These are phyloP conservation scores for Vicia faba DNA, from an alignment of 306 rosid genomes.

Conservation along the genomic window DNA sequence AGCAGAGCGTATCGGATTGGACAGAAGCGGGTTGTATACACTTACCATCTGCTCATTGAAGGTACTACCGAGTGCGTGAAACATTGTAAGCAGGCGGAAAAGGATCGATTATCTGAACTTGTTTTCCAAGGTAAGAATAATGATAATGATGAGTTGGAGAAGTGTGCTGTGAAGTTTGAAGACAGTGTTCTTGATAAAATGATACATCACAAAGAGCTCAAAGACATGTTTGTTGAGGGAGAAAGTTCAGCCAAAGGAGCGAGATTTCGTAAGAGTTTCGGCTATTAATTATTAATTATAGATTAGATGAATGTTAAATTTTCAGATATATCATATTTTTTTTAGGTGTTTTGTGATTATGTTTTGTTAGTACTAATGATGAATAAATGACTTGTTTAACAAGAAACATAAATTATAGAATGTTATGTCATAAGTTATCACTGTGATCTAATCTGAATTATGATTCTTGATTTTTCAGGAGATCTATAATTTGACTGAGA, in stretches of 20 bases:
- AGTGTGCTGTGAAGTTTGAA: background rate
- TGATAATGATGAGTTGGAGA: slow-evolving; percentile 14
- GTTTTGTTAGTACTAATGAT: too few relatives aligned
- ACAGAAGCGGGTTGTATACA: slow-evolving; percentile 39
- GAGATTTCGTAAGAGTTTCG: slow-evolving; percentile 5
- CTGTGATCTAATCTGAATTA: background rate
- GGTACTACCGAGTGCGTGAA: slow-evolving; percentile 35
- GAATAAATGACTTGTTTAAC: too few relatives aligned
- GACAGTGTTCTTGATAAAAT: slow-evolving; percentile 39
- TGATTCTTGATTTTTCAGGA: background rate
- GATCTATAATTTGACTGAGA: background rate
- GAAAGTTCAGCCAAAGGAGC: slow-evolving; percentile 19
- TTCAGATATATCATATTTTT: background rate
- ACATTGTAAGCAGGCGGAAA: slow-evolving; percentile 36
- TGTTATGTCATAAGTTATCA: background rate
- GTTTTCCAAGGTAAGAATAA: slow-evolving; percentile 29
- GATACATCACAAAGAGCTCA: slow-evolving; percentile 37
- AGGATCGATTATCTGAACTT: slow-evolving; percentile 18
- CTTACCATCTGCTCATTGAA: slow-evolving; percentile 42
- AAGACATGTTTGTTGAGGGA: slow-evolving; percentile 35
- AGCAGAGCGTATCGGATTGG: slow-evolving; percentile 47
- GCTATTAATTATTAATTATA: background rate
- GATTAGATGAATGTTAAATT: background rate
- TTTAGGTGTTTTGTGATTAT: background rate
- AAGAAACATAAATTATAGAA: background rate